Evolutionary conservation across 306 rosid species (phyloP), one percentile per base, ranked within the genome.

Genomic region (Ormosia emarginata): DNA sequence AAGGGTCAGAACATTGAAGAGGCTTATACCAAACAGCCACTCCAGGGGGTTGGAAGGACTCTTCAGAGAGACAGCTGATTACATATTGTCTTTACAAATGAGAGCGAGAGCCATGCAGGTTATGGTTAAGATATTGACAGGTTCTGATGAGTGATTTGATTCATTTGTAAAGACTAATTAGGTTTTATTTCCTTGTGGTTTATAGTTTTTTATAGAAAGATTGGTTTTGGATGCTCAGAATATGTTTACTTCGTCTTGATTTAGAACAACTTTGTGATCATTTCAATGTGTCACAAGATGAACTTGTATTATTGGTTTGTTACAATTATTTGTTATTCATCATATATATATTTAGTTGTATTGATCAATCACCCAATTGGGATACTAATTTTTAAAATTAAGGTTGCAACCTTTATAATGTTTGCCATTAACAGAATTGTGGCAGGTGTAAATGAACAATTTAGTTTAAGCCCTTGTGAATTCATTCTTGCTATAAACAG

Each of bases 61-160:
- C 7, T 93, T 93, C 83, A 86, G 85, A 78, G 94, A 93, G 74
- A 88, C 99, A 8, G 94, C 93, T 72, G 86, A 90, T 74, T 92
- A 95, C 75, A 93, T 95, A 70, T 75, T 93, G 84, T 85, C 90
- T 37, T 71, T 95, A 57, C 91, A 95, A 86, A 88, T 67, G 52
- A 93, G 91, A 85, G 97, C 93, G 70, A 93, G 87, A 33, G 83
- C 89, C 81, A 90, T 95, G 99, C 94, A 93, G 81, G 79, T 84
- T 77, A 79, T 95, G 96, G 94, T 93, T 74, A 68, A 92, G 71
- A 84, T 85, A 33, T 78, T 93, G 83, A 78, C 84, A 57, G 85
- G 59, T 49, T 85, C 87, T 69, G 83, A 81, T 53, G 73, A 81
- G 72, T 77, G 85, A 83, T 87, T 9, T 67, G 10, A 64, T 83